Conservation (phyloP, 2,329 filamentous ascomycete genomes). For the Alternaria burnsii region DNA sequence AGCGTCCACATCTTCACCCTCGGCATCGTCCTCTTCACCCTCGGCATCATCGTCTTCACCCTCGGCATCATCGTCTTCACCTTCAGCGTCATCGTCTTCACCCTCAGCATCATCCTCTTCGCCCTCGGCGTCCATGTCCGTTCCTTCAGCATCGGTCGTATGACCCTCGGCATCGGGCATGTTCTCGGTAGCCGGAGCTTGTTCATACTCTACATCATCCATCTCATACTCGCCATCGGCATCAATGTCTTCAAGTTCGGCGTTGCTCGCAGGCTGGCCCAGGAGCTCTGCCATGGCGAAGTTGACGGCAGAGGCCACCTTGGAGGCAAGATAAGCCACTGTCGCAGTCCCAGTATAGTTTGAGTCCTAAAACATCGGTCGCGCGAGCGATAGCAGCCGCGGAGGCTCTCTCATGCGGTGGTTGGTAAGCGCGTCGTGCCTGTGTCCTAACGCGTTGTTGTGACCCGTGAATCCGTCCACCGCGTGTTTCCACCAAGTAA, state of each 20-base stretch:
- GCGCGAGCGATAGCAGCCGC: conserved; percentile 30
- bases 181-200: conserved; percentile 25
- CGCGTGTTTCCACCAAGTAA: conserved; percentile 14
- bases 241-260: conserved; percentile 47
- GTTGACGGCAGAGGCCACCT: conserved; percentile 52
- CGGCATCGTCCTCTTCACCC: conserved; percentile 10
- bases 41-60: conserved; percentile 56
- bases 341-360: conserved; percentile 31
- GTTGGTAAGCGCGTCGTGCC: conserved; percentile 36
- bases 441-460: conserved; percentile 38
- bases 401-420: conserved; percentile 40
- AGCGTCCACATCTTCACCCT: conserved; percentile 54
- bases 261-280: conserved; percentile 45
- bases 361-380: conserved; percentile 34
- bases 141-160: conserved; percentile 52
- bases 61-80: conserved; percentile 55
- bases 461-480: conserved; percentile 11
- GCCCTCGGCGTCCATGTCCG: conserved; percentile 59
- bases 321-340: conserved; percentile 49
- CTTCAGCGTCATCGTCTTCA: conserved; percentile 58
- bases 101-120: conserved; percentile 55
- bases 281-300: conserved; percentile 54
- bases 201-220: conserved; percentile 46
- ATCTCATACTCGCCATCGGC: conserved; percentile 52
- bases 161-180: conserved; percentile 41